Percentiles rank a stretch among this genome's conserved stretches.
Evolutionary conservation across 805 yeast species (phyloP).

Genomic region (Cyberlindnera japonica): DNA sequence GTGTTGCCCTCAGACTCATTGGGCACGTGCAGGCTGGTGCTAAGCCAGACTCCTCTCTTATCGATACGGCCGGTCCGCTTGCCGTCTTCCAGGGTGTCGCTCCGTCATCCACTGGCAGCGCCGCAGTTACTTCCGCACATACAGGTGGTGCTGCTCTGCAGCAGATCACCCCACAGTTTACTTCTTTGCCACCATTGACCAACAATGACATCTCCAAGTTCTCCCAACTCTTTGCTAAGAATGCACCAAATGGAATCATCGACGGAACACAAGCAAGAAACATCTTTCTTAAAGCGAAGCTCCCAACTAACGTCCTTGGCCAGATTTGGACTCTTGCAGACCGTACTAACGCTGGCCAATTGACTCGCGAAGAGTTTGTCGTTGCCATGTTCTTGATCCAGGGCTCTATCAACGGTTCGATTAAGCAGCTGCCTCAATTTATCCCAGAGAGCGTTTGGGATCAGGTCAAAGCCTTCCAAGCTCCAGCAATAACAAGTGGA

Average conservation of each 20-base stretch:
- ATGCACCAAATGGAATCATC: conserved; percentile 55
- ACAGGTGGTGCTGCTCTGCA: conserved; percentile 8
- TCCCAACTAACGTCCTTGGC: conserved; percentile 74
- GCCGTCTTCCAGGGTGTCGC: conserved; percentile 48
- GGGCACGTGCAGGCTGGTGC: conserved; percentile 82
- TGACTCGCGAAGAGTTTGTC: conserved; percentile 72
- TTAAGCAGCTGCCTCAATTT: conserved; percentile 52
- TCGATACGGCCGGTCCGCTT: conserved; percentile 56
- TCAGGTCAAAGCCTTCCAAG: conserved; percentile 26
- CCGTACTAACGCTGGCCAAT: conserved; percentile 64
- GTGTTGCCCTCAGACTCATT: conserved; percentile 82
- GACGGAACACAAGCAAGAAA: conserved; percentile 79
- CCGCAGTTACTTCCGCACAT: conserved; percentile 26
- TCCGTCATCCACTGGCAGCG: neutral
- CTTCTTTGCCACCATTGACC: conserved; percentile 47
- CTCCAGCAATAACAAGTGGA: conserved; percentile 18
- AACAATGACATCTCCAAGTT: conserved; percentile 59
- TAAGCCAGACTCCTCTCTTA: conserved; percentile 49
- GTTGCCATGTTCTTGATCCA: conserved; percentile 96
- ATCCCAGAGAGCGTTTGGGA: conserved; percentile 44
- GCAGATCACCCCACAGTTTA: conserved; percentile 25
- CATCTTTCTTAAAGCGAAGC: conserved; percentile 83
- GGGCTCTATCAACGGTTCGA: conserved; percentile 61
- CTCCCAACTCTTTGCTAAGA: conserved; percentile 68
- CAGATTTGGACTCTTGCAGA: conserved; percentile 90